Evolutionary conservation across 305 asterid genomes (phyloP), one percentile per base, ranked within the genome.

Genomic region (Fraxinus velutina): DNA sequence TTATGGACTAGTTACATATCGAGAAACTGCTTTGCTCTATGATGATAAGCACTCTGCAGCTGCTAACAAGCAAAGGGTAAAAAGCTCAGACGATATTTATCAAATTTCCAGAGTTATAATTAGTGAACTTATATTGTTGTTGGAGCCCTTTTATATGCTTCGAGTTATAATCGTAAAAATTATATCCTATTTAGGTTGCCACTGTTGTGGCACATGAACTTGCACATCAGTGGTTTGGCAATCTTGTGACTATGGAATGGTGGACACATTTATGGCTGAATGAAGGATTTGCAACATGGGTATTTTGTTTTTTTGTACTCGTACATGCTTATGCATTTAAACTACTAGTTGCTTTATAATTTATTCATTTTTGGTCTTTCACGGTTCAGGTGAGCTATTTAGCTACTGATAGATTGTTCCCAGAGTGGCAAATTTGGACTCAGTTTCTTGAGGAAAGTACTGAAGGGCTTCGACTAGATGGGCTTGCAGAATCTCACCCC

Each of bases 201-300:
- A 90, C 88, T 80, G 98, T 94, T 80, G 99, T 96, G 78, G 97
- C 98, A 84, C 99, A 96, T 86, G 99, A 96, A 88, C 92, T 96
- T 80, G 99, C 97, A 75, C 99, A 93, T 83, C 98, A 95, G 90
- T 95, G 99, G 99, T 93, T 95, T 88, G 99, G 99, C 79, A 95
- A 95, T 92, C 99, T 95, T 73, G 98, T 95, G 77, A 95, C 97
- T 22, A 95, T 95, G 99, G 98, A 95, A 86, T 95, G 99, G 99
- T 95, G 99, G 99, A 95, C 99, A 1, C 97, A 96, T 88, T 87
- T 95, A 77, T 93, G 99, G 99, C 88, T 95, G 84, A 95, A 95
- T 80, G 99, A 93, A 86, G 99, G 99, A 85, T 96, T 96, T 64
- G 99, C 99, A 55, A 94, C 99, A 82, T 96, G 99, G 99, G 99